Percentiles rank a stretch among this genome's conserved stretches.
Evolutionary conservation across 305 asterid genomes (phyloP).

Genomic region (Nicotiana rustica): DNA sequence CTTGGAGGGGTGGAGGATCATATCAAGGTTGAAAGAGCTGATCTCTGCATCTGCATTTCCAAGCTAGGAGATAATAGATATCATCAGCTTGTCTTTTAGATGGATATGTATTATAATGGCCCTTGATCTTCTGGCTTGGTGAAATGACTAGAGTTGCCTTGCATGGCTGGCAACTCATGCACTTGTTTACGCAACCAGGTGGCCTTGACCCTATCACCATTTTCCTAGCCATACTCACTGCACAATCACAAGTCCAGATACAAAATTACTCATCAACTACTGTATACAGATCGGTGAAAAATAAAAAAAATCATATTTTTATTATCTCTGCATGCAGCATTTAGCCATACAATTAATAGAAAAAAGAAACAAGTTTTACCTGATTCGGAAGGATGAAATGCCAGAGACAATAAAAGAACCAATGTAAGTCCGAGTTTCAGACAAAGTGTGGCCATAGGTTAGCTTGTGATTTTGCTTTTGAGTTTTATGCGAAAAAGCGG

Average conservation of each 20-base stretch:
- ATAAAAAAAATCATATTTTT: not conserved
- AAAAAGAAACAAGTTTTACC: conserved; percentile 32
- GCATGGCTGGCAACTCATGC: conserved; percentile 52
- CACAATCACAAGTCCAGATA: not conserved
- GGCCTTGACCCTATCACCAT: conserved; percentile 51
- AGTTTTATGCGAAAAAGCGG: not conserved
- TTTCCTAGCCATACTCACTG: conserved; percentile 21
- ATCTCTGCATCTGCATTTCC: conserved; percentile 42
- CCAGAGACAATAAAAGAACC: conserved; percentile 29
- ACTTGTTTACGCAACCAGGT: conserved; percentile 49
- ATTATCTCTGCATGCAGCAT: not conserved
- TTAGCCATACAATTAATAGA: too few relatives aligned
- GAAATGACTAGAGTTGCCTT: conserved; percentile 47
- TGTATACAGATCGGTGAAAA: too few relatives aligned
- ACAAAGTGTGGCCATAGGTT: conserved; percentile 34
- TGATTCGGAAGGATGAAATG: conserved; percentile 38
- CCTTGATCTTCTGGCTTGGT: conserved; percentile 29
- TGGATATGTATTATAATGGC: not conserved
- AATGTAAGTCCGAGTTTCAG: conserved; percentile 30
- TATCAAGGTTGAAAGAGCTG: conserved; percentile 49
- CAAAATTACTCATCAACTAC: not conserved
- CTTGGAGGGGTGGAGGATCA: not conserved
- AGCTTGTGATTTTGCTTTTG: too few relatives aligned
- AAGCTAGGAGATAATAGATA: conserved; percentile 33
- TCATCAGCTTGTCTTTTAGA: conserved; percentile 29